These are phyloP conservation scores for Clavispora santaluciae DNA, from an alignment of 805 yeast genomes.

Conservation along the genomic window DNA sequence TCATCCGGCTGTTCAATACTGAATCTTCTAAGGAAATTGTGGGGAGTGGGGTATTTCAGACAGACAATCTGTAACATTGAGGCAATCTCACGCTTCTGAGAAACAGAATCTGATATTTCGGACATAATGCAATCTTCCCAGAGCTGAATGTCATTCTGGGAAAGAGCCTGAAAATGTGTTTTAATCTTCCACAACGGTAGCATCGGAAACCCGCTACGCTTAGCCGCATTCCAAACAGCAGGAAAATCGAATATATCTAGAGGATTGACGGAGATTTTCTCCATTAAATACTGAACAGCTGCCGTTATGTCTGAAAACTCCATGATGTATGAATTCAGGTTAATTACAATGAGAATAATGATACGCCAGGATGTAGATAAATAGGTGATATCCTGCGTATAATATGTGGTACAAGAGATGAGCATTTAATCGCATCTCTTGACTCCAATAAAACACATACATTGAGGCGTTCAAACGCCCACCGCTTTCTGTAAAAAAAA, in stretches of 20 bases:
- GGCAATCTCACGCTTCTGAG: neutral
- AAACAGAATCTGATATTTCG: neutral
- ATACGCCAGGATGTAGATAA: neutral
- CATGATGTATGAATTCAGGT: too few species aligned
- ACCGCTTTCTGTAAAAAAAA: too few species aligned
- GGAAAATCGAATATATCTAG: neutral
- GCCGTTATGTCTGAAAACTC: neutral
- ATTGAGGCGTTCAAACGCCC: too few species aligned
- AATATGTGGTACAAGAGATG: neutral
- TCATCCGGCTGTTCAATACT: neutral
- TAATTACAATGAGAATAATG: neutral
- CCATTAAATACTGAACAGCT: neutral
- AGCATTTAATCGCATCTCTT: conserved; percentile 1
- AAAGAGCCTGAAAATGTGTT: conserved; percentile 2
- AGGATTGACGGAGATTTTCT: neutral
- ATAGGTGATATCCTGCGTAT: neutral
- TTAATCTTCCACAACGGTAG: conserved; percentile 4
- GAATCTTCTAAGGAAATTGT: neutral
- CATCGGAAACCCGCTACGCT: neutral
- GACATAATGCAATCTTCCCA: conserved; percentile 3
- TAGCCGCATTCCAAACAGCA: neutral
- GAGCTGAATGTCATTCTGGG: conserved; percentile 2
- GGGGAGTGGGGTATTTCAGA: conserved; percentile 1
- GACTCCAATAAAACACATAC: neutral
- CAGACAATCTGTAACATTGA: neutral